Percentiles rank a stretch among this genome's conserved stretches.
Conservation (phyloP, 2,329 filamentous ascomycete species). For the Xylariales sp. region DNA sequence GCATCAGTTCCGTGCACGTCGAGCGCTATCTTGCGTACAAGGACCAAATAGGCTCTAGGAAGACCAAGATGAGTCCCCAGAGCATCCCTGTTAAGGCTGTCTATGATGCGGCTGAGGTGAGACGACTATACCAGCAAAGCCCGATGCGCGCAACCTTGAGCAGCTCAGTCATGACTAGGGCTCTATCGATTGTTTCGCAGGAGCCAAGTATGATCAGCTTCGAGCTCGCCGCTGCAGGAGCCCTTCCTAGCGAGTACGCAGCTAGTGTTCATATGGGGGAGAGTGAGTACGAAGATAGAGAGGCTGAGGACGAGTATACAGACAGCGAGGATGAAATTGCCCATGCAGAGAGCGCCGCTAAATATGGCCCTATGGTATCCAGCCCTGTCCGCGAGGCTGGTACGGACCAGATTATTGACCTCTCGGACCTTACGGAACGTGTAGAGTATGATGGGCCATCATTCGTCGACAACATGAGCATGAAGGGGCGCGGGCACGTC, state of each 20-base stretch:
- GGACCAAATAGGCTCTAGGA: constrained; percentile 12
- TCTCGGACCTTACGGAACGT: too few relatives aligned
- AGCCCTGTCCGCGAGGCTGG: too few relatives aligned
- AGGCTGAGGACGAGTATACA: background rate
- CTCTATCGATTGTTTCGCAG: too few relatives aligned
- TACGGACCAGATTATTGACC: too few relatives aligned
- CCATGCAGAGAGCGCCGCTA: too few relatives aligned
- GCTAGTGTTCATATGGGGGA: background rate
- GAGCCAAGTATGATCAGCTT: constrained; percentile 5
- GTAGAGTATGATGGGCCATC: too few relatives aligned
- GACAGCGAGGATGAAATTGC: too few relatives aligned
- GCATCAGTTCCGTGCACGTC: constrained; percentile 14
- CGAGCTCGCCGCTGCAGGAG: constrained; percentile 7
- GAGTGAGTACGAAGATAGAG: background rate
- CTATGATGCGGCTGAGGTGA: constrained; percentile 8
- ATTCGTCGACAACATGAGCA: too few relatives aligned
- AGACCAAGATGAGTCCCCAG: constrained; percentile 14
- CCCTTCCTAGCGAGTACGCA: constrained; percentile 1
- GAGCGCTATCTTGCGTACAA: constrained; percentile 22
- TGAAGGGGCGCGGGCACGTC: background rate
- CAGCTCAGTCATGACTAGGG: too few relatives aligned
- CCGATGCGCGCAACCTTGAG: constrained; percentile 6
- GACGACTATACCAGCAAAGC: background rate
- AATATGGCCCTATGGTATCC: too few relatives aligned
- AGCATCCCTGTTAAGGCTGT: constrained; percentile 14